Evolutionary conservation across 2,329 filamentous ascomycete genomes (phyloP).

Genomic region (Fusarium tuaranense): DNA sequence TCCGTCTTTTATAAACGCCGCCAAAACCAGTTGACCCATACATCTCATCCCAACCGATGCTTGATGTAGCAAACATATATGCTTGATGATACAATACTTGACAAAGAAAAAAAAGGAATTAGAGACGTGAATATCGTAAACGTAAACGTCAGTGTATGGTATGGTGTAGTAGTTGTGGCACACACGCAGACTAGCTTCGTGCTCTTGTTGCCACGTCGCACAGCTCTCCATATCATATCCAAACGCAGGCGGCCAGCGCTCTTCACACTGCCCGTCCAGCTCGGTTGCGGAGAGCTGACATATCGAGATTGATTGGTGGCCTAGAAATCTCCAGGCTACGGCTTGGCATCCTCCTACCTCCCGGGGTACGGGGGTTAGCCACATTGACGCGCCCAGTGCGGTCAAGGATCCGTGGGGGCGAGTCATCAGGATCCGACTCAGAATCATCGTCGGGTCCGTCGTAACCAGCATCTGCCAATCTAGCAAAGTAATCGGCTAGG

Average conservation of each 20-base stretch:
- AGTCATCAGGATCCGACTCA: conserved; percentile 57
- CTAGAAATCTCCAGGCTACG: conserved; percentile 68
- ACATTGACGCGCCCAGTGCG: conserved; percentile 68
- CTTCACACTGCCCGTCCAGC: conserved; percentile 41
- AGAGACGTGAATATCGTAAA: conserved; percentile 32
- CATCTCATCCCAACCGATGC: conserved; percentile 26
- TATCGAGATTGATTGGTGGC: conserved; percentile 44
- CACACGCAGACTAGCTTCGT: neutral
- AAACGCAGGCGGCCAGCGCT: conserved; percentile 39
- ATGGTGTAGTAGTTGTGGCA: conserved; percentile 3
- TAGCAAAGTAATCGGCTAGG: conserved; percentile 87
- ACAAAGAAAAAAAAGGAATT: conserved; percentile 33
- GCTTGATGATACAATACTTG: conserved; percentile 29
- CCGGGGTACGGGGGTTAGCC: conserved; percentile 66
- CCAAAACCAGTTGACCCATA: conserved; percentile 24
- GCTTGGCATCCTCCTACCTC: conserved; percentile 64
- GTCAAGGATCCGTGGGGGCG: conserved; percentile 59
- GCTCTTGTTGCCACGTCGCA: neutral
- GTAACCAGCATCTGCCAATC: conserved; percentile 78
- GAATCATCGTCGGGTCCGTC: conserved; percentile 53
- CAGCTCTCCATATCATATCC: conserved; percentile 22
- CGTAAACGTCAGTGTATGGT: conserved; percentile 18
- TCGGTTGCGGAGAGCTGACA: conserved; percentile 41
- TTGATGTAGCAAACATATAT: conserved; percentile 34
- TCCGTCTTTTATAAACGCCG: conserved; percentile 42